Conservation (phyloP, 495 filamentous ascomycete genomes). For the Aspergillus egyptiacus region DNA sequence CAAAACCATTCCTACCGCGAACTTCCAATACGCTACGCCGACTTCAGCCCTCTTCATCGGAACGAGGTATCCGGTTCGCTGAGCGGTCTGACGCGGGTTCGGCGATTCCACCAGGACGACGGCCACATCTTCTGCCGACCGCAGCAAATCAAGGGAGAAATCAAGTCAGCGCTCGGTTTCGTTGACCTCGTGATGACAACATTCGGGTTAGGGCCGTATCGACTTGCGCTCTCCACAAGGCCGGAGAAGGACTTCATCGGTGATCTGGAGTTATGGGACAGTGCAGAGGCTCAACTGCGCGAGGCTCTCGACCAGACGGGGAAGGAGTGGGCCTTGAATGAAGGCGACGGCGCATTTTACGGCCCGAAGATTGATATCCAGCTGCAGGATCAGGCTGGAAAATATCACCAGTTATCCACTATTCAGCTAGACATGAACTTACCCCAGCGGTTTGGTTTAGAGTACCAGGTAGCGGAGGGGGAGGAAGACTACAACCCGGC, state of each 20-base stretch:
- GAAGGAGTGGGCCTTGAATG: constrained; percentile 62
- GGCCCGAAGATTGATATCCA: constrained; percentile 94
- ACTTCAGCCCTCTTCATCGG: constrained; percentile 86
- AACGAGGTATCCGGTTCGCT: constrained; percentile 85
- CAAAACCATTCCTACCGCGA: constrained; percentile 71
- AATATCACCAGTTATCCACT: constrained; percentile 87
- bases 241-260: constrained; percentile 75
- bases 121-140: constrained; percentile 92
- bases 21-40: constrained; percentile 83
- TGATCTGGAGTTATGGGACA: constrained; percentile 71
- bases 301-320: constrained; percentile 61
- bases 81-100: constrained; percentile 79
- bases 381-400: constrained; percentile 73
- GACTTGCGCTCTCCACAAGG: constrained; percentile 74
- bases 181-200: constrained; percentile 71
- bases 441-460: constrained; percentile 71
- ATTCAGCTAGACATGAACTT: constrained; percentile 94
- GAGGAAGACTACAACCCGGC: constrained; percentile 65
- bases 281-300: constrained; percentile 68
- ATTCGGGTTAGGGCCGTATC: constrained; percentile 67
- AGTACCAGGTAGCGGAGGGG: constrained; percentile 54
- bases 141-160: constrained; percentile 75
- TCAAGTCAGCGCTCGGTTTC: constrained; percentile 71
- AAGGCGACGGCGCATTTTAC: constrained; percentile 89
- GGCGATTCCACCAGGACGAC: constrained; percentile 95